Percentiles rank a stretch among this genome's conserved stretches.
Evolutionary conservation across 257 asterid genomes (phyloP).

Genomic region (Parsonsia alboflavescens): DNA sequence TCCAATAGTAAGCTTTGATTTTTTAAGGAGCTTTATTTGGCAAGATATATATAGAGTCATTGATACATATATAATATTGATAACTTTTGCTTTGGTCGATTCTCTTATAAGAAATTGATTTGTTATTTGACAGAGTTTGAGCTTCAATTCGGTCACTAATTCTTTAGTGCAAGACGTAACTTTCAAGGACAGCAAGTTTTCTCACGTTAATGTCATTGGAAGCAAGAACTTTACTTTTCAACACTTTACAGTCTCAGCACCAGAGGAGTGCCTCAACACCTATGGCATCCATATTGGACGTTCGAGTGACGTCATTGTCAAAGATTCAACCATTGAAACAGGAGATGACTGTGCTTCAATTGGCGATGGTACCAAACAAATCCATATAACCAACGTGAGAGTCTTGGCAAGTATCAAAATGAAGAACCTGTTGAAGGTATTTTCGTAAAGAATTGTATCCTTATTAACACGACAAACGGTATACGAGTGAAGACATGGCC

Average conservation of each 20-base stretch:
- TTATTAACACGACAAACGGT: slow-evolving; percentile 8
- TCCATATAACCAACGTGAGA: not conserved
- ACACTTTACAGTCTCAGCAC: not conserved
- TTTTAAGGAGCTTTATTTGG: too few relatives aligned
- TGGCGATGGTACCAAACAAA: not conserved
- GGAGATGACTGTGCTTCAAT: slow-evolving; percentile 14
- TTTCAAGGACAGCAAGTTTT: slow-evolving; percentile 9
- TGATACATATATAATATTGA: too few relatives aligned
- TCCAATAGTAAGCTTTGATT: slow-evolving; percentile 22
- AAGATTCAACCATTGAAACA: not conserved
- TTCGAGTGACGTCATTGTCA: not conserved
- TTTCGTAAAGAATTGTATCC: slow-evolving; percentile 7
- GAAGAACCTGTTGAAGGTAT: slow-evolving; percentile 7
- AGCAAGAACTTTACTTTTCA: not conserved
- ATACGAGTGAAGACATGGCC: slow-evolving; percentile 15
- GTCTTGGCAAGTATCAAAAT: slow-evolving; percentile 5
- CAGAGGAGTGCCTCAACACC: not conserved
- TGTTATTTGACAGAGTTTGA: not conserved
- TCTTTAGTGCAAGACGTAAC: not conserved
- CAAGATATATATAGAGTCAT: too few relatives aligned
- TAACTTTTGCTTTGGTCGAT: too few relatives aligned
- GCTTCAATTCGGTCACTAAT: not conserved
- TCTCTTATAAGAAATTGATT: too few relatives aligned
- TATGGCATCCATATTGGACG: slow-evolving; percentile 12
- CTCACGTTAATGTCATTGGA: not conserved